phyloP scores from a whole-genome alignment of 2,329 filamentous ascomycete genomes.

The Akanthomyces uredinophilus region DNA sequence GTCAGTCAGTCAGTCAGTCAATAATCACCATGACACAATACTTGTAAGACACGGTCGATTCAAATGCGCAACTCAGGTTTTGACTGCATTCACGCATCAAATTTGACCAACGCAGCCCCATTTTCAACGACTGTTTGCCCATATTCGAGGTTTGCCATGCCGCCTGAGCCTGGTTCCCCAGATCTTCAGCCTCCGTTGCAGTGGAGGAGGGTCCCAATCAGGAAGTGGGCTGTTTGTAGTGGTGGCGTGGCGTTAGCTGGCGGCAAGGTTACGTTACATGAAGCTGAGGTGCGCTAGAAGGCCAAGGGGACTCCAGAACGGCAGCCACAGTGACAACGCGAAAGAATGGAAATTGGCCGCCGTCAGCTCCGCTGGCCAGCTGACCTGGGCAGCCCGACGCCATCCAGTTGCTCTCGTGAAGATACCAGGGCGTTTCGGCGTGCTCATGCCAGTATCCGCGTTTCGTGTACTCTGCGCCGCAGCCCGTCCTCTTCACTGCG shows the following conservation, averaged over 20 bases:
- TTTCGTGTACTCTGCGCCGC: neutral
- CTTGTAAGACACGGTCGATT: no score
- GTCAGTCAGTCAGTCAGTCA: no score
- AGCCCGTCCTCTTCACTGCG: no score
- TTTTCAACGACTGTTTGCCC: neutral
- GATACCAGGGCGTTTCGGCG: neutral
- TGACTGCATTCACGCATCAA: neutral
- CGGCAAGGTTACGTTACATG: slow-evolving; percentile 15
- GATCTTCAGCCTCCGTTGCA: slow-evolving; percentile 12
- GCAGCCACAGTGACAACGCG: slow-evolving; percentile 10
- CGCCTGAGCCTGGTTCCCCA: neutral
- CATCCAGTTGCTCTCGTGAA: neutral
- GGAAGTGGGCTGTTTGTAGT: neutral
- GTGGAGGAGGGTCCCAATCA: neutral
- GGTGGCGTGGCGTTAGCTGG: slow-evolving; percentile 8
- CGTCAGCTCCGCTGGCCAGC: neutral
- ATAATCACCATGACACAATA: no score
- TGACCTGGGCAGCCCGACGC: slow-evolving; percentile 8
- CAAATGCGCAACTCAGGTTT: neutral
- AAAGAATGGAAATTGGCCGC: neutral
- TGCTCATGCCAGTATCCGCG: neutral
- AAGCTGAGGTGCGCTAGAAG: neutral
- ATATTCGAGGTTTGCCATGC: neutral
- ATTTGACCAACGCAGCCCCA: neutral
- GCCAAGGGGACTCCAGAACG: neutral